Base-by-base conservation (phyloP, 2,329 filamentous ascomycete genomes). In the Lecanicillium sp. region DNA sequence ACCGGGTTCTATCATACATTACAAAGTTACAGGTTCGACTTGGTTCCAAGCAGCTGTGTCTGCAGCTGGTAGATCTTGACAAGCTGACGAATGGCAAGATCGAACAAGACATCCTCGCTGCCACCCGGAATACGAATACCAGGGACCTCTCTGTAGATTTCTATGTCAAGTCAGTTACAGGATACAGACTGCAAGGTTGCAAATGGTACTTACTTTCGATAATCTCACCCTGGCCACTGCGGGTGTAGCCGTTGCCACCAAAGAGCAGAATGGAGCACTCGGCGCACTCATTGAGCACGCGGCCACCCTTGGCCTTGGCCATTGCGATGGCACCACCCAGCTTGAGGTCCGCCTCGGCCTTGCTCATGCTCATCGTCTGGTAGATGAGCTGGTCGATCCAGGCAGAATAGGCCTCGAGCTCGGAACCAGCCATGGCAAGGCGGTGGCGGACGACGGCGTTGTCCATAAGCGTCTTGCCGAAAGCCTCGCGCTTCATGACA, bases 331-430 rank as follows among this genome's bases (percentile, higher is more conserved):
- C 63, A 0, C 86, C 86, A 1, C 86, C 86, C 1, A 90, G 69
- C 58, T 86, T 75, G 2, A 72, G 65, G 57, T 84, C 80, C 8
- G 78, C 79, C n/a, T 74, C 72, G 39, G 72, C 70, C 56, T 80
- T 78, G 17, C 65, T 65, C 62, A 89, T 50, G 21, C 79, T 71
- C 3, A 73, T 77, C 72, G 87, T 78, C 63, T 82, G 77, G 60
- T 82, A 87, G 21, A 81, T 72, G 48, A 86, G 83, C 55, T 81
- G 75, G 63, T 87, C 84, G 5, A 87, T 71, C 83, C 83, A 88
- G 7, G 84, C 81, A 69, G 75, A 84, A 62, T 84, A 77, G 5
- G 74, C 78, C 62, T 88, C 85, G 6, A 89, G 68, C 57, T 83
- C 68, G 0, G 81, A 80, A 5, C 83, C 85, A 3, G 76, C 77